These are phyloP conservation scores for Bretziella fagacearum DNA, from an alignment of 2,329 filamentous ascomycete genomes.

Conservation along the genomic window DNA sequence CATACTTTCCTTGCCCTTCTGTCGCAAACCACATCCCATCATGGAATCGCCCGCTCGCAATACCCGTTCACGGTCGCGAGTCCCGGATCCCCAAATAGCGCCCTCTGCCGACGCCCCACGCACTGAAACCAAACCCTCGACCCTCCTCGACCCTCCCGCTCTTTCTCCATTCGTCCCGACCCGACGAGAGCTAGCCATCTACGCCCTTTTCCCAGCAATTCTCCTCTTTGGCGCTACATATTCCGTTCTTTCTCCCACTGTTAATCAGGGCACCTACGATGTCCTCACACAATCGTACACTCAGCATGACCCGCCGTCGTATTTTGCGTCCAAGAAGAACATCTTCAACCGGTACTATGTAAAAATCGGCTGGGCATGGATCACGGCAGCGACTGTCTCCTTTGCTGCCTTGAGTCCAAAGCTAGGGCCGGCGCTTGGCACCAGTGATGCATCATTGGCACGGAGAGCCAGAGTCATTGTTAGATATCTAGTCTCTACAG, in stretches of 20 bases:
- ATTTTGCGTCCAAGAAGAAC: conserved; percentile 90
- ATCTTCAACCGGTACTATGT: conserved; percentile 86
- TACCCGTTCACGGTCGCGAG: no score
- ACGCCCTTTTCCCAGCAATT: conserved; percentile 58
- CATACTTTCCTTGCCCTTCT: no score
- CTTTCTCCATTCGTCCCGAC: conserved; percentile 50
- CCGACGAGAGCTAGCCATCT: conserved; percentile 44
- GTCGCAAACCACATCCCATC: no score
- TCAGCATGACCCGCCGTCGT: conserved; percentile 45
- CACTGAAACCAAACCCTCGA: background rate
- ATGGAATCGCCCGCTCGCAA: no score
- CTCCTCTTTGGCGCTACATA: conserved; percentile 71
- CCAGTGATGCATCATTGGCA: conserved; percentile 17
- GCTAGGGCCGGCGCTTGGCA: conserved; percentile 20
- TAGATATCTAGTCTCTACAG: conserved; percentile 57
- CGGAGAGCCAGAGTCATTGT: conserved; percentile 36
- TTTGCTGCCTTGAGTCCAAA: conserved; percentile 54
- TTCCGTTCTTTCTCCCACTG: conserved; percentile 57
- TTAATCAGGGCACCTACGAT: conserved; percentile 47
- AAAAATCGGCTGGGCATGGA: conserved; percentile 90
- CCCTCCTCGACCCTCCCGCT: conserved; percentile 9
- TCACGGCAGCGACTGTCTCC: conserved; percentile 52
- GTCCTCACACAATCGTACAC: conserved; percentile 44
- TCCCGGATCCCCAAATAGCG: no score
- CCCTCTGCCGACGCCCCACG: background rate